These are phyloP conservation scores for Leucosporidium scottii DNA, from an alignment of 768 basidiomycete species.

Conservation along the genomic window DNA sequence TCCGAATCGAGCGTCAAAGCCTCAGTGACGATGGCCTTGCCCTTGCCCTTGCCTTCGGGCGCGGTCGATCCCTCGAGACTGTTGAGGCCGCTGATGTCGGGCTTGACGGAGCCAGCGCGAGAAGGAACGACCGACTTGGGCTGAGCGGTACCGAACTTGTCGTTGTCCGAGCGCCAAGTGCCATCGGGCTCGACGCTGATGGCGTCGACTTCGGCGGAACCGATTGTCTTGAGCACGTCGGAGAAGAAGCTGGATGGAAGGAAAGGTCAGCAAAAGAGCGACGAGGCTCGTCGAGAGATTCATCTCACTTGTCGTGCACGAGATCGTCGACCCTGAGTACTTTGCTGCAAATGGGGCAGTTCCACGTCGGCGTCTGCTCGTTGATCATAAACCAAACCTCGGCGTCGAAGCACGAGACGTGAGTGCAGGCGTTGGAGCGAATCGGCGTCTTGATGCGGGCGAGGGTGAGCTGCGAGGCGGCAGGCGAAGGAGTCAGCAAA, in stretches of 20 bases:
- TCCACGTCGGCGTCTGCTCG: constrained; percentile 92
- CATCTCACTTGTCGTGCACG: constrained; percentile 77
- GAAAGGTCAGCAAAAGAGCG: too few relatives aligned
- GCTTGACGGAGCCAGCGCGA: not conserved
- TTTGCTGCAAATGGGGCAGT: constrained; percentile 88
- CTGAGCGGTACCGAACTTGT: constrained; percentile 56
- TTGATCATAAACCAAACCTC: constrained; percentile 88
- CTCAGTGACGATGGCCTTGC: constrained; percentile 33
- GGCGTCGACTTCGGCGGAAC: constrained; percentile 69
- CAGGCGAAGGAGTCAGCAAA: constrained; percentile 1
- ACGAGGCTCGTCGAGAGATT: not conserved
- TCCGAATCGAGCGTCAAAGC: constrained; percentile 60
- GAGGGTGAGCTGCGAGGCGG: constrained; percentile 61
- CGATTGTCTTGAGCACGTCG: constrained; percentile 67
- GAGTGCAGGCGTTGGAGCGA: constrained; percentile 78
- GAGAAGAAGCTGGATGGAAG: constrained; percentile 64
- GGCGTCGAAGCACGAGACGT: constrained; percentile 93
- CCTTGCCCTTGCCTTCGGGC: constrained; percentile 40
- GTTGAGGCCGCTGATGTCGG: constrained; percentile 6
- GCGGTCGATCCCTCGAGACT: constrained; percentile 18
- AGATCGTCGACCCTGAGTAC: constrained; percentile 69
- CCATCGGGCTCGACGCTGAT: constrained; percentile 90
- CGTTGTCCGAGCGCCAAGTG: constrained; percentile 89
- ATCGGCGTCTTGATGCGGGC: constrained; percentile 75
- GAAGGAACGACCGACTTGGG: not conserved